Evolutionary conservation across 768 basidiomycete species (phyloP).

Genomic region (Trametes cubensis): DNA sequence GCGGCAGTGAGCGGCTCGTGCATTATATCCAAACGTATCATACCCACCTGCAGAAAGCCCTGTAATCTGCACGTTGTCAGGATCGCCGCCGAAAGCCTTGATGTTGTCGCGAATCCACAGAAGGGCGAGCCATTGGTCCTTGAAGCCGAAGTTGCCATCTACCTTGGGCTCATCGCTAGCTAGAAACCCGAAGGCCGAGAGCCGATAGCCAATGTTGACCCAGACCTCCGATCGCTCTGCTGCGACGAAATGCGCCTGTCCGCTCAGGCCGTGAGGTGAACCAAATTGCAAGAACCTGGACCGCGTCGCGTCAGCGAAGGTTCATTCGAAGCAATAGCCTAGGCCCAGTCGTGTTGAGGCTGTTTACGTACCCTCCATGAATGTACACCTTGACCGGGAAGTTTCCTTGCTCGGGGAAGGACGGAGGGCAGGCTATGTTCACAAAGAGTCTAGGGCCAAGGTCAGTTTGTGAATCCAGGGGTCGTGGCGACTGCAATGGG

Average conservation of each 20-base stretch:
- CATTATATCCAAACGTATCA: background rate
- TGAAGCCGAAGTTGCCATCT: slow-evolving; percentile 80
- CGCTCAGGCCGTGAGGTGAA: slow-evolving; percentile 62
- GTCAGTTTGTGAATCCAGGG: too few species aligned
- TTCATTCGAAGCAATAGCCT: background rate
- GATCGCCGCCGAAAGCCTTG: slow-evolving; percentile 69
- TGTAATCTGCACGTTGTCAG: slow-evolving; percentile 58
- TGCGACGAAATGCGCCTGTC: slow-evolving; percentile 69
- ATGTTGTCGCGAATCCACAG: slow-evolving; percentile 75
- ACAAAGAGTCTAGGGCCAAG: slow-evolving; percentile 53
- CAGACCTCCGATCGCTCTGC: slow-evolving; percentile 68
- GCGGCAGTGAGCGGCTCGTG: background rate
- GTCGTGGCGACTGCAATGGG: background rate
- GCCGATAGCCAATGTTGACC: slow-evolving; percentile 77
- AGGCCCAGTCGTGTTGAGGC: too few species aligned
- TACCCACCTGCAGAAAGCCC: slow-evolving; percentile 72
- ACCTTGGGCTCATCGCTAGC: slow-evolving; percentile 64
- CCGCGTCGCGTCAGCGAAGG: background rate
- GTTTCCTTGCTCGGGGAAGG: slow-evolving; percentile 42
- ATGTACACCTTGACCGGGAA: slow-evolving; percentile 77
- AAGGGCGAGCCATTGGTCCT: slow-evolving; percentile 81
- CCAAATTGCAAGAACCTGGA: slow-evolving; percentile 77
- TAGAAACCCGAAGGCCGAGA: slow-evolving; percentile 78
- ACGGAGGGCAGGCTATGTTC: slow-evolving; percentile 65
- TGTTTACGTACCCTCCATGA: slow-evolving; percentile 63